Conservation (phyloP, 768 basidiomycete species). For the Dacryopinax spathularia region DNA sequence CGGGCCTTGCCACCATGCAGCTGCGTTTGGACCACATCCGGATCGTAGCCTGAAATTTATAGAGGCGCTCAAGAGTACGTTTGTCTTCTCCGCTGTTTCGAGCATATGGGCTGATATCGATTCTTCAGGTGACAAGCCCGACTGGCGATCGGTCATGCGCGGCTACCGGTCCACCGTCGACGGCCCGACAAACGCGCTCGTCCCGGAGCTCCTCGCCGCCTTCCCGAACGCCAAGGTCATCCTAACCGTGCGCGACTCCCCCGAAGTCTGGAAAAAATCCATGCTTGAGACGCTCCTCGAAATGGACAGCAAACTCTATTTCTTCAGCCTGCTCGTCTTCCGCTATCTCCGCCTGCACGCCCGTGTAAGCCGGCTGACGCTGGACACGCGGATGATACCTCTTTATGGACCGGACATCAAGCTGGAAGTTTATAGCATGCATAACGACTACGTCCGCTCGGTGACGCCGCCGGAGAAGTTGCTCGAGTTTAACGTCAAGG, state of each 20-base stretch:
- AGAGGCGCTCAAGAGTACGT: background rate
- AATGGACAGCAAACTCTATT: background rate
- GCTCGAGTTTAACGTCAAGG: conserved; percentile 4
- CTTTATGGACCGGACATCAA: background rate
- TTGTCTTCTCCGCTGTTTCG: background rate
- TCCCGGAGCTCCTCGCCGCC: background rate
- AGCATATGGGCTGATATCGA: background rate
- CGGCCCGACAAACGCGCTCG: background rate
- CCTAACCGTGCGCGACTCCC: conserved; percentile 3
- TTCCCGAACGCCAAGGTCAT: conserved; percentile 3
- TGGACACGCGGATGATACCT: background rate
- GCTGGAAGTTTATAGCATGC: background rate
- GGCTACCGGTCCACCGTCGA: background rate
- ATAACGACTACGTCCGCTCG: background rate
- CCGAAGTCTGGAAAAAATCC: background rate
- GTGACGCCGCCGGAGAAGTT: background rate
- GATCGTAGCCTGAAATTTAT: background rate
- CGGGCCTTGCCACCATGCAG: background rate
- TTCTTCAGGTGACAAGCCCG: background rate
- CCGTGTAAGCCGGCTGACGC: background rate
- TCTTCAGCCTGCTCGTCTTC: background rate
- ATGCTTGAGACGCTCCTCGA: background rate
- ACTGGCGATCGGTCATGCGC: background rate
- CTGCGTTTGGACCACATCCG: background rate
- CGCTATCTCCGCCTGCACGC: background rate